Base-by-base conservation (phyloP, 805 yeast species). In the Saccharomycopsis selenospora region DNA sequence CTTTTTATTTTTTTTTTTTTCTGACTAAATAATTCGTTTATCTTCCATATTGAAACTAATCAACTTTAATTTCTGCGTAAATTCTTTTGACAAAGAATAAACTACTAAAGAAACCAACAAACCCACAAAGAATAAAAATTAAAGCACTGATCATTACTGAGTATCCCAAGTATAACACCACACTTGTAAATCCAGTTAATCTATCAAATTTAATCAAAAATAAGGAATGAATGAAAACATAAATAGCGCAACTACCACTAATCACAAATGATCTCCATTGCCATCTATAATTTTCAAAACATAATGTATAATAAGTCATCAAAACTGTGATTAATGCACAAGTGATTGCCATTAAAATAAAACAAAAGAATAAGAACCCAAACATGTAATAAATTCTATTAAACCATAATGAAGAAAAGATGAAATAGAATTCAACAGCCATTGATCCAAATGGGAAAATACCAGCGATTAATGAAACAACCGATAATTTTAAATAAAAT, bases 301-400 rank as follows among this genome's bases (percentile, higher is more conserved):
- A 87, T 56, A 93, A 73, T 3, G 88, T 76, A 70, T 86, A 84
- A 66, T 93, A 93, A 24, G 84, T 78, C 65, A 88, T 75, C 59
- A 91, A 71, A 20, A 89, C 70, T 0, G 96, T 82, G 26, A 89
- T 88, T 51, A 90, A 72, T 11, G 84, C 73, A 11, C 95, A 83
- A 3, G 96, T 89, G 57, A 84, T 59, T 10, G 86, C 70, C 87
- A 88, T 84, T 61, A 90, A 72, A n/a, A 82, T 55, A 62, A 86
- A 81, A 59, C 96, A 89, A 69, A 90, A 80, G 66, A 90, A 86
- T 57, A 91, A 70, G 74, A 91, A 93, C 10, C 98, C 99, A 72
- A 93, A 93, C 98, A 93, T 91, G 74, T 90, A 93, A 72, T 79
- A 93, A 55, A 90, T 82, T 64, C 86, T 78, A 73, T 86, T 89